Percentiles rank a stretch among this genome's conserved stretches.
Conservation (phyloP, 306 rosid genomes). For the Cicer judaicum region DNA sequence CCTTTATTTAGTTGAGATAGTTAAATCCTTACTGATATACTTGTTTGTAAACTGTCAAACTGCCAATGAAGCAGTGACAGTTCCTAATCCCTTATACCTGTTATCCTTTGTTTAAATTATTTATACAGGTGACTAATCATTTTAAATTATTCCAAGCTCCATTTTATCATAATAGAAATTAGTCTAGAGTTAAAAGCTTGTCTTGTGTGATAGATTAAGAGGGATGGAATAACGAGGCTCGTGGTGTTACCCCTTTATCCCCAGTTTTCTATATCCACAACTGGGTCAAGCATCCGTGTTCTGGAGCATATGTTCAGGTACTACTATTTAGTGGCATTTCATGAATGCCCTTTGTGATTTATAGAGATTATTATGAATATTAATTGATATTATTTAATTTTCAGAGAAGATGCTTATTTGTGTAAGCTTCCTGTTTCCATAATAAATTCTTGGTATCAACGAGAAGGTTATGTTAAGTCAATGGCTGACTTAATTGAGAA, state of each 20-base stretch:
- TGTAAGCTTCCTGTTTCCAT: slow-evolving; percentile 87
- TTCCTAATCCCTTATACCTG: not conserved
- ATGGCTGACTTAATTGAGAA: slow-evolving; percentile 92
- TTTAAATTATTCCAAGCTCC: slow-evolving; percentile 24
- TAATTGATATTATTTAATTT: slow-evolving; percentile 44
- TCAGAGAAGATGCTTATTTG: slow-evolving; percentile 83
- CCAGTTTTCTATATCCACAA: slow-evolving; percentile 98
- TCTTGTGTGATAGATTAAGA: slow-evolving; percentile 74
- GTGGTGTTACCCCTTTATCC: slow-evolving; percentile 98
- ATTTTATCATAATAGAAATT: slow-evolving; percentile 38
- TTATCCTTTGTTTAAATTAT: slow-evolving; percentile 24
- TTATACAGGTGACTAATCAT: slow-evolving; percentile 14
- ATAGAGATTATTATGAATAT: slow-evolving; percentile 17
- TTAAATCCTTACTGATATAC: no score
- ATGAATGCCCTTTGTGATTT: slow-evolving; percentile 37
- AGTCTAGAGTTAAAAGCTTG: slow-evolving; percentile 33
- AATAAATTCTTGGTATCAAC: slow-evolving; percentile 92
- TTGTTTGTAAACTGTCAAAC: no score
- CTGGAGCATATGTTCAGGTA: slow-evolving; percentile 83
- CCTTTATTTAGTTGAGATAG: no score
- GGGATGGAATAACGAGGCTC: slow-evolving; percentile 85
- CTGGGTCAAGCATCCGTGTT: slow-evolving; percentile 95
- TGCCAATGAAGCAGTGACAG: no score
- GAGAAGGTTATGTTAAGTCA: slow-evolving; percentile 87
- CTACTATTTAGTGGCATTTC: slow-evolving; percentile 43